A percentile compares a stretch with the other conserved stretches of the same genome.
phyloP scores from a whole-genome alignment of 805 yeast species.

The Huiozyma sinensis region DNA sequence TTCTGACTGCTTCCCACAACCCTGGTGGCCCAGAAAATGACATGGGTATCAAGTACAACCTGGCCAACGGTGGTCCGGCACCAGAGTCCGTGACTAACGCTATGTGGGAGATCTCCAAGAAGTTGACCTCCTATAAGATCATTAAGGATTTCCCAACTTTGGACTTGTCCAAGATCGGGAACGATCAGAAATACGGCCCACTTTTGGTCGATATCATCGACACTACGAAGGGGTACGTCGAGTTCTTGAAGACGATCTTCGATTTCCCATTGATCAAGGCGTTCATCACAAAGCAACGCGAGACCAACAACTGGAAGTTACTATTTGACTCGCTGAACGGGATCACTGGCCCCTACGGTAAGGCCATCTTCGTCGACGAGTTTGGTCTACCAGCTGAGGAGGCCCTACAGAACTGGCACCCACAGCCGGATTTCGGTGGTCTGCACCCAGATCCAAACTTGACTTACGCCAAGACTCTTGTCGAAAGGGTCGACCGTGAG shows the following conservation, averaged over 20 bases:
- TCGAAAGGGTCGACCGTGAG: conserved; percentile 71
- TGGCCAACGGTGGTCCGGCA: conserved; percentile 96
- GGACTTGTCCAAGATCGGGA: conserved; percentile 53
- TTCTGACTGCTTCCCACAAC: conserved; percentile 91
- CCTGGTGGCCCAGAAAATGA: conserved; percentile 95
- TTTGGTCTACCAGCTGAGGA: conserved; percentile 57
- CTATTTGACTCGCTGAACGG: conserved; percentile 89
- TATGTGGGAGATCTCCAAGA: conserved; percentile 61
- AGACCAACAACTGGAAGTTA: conserved; percentile 51
- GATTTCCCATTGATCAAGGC: conserved; percentile 72
- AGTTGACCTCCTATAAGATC: conserved; percentile 50
- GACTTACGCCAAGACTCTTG: conserved; percentile 85
- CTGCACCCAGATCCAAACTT: conserved; percentile 96
- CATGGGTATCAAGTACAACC: conserved; percentile 89
- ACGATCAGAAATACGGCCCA: conserved; percentile 37
- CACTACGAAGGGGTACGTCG: conserved; percentile 67
- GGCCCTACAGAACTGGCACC: conserved; percentile 67
- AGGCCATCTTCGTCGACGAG: conserved; percentile 72
- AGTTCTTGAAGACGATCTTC: conserved; percentile 71
- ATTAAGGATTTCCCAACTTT: conserved; percentile 49
- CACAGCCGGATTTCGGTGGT: conserved; percentile 91
- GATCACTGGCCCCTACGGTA: conserved; percentile 94
- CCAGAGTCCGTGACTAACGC: conserved; percentile 89
- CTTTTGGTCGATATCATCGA: conserved; percentile 74
- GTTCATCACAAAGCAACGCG: conserved; percentile 44